Evolutionary conservation across 2,329 filamentous ascomycete species (phyloP).

Genomic region (Coniochaeta prunicola): DNA sequence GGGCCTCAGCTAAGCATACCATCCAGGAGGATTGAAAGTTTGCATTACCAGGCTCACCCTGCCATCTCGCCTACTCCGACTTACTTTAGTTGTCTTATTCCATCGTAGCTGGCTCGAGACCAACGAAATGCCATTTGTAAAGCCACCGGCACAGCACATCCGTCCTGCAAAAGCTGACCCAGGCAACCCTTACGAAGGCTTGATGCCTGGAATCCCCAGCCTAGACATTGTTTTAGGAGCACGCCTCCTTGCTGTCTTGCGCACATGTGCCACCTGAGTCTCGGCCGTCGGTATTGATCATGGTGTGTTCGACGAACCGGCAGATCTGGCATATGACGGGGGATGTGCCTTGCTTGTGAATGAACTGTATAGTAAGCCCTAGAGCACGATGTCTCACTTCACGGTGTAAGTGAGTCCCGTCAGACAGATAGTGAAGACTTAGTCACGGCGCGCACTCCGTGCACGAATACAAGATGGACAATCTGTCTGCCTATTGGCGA

Average conservation of each 20-base stretch:
- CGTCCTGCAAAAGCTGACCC: not conserved
- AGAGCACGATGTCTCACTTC: not conserved
- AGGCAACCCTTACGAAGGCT: not conserved
- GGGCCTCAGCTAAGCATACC: not conserved
- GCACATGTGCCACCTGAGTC: not conserved
- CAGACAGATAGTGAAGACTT: not conserved
- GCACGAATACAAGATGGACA: too few species aligned
- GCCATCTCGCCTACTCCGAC: not conserved
- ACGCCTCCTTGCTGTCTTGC: not conserved
- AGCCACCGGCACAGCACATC: not conserved
- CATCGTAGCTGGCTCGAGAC: not conserved
- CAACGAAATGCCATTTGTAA: not conserved
- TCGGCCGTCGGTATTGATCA: not conserved
- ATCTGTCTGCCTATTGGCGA: too few species aligned
- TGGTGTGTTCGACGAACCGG: not conserved
- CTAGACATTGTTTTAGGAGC: not conserved
- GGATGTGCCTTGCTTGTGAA: not conserved
- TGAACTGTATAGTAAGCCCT: not conserved
- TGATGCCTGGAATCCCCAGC: not conserved
- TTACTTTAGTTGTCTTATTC: not conserved
- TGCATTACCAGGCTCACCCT: not conserved
- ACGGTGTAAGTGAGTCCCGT: not conserved
- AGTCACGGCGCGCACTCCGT: not conserved
- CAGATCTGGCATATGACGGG: not conserved
- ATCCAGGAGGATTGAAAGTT: not conserved